Evolutionary conservation across 306 rosid species (phyloP).

Genomic region (Echinosophora koreensis): DNA sequence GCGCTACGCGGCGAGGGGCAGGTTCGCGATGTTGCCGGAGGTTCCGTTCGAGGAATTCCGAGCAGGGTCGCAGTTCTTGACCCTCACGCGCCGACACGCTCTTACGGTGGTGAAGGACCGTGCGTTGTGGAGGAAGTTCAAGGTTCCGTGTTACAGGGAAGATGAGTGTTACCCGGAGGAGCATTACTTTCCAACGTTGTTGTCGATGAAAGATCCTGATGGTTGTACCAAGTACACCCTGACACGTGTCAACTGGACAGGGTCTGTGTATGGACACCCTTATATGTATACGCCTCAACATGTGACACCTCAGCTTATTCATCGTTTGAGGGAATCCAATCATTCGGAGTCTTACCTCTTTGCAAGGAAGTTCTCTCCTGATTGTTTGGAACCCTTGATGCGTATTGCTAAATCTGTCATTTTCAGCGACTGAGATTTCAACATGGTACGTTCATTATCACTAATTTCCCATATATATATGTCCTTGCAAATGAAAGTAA

Average conservation of each 20-base stretch:
- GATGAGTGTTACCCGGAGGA: constrained; percentile 78
- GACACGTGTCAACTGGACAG: constrained; percentile 78
- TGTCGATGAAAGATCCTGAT: constrained; percentile 69
- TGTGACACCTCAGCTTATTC: constrained; percentile 59
- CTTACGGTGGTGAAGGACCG: constrained; percentile 63
- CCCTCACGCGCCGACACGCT: constrained; percentile 67
- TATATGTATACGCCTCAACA: constrained; percentile 61
- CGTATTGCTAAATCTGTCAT: constrained; percentile 60
- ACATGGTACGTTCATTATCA: constrained; percentile 48
- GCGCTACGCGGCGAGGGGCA: constrained; percentile 68
- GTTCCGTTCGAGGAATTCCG: constrained; percentile 64
- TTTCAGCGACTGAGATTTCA: constrained; percentile 61
- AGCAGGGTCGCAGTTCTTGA: constrained; percentile 76
- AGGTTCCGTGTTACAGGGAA: constrained; percentile 61
- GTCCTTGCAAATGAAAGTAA: too few species aligned
- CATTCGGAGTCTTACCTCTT: constrained; percentile 71
- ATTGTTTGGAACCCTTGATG: constrained; percentile 68
- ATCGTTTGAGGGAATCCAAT: constrained; percentile 60
- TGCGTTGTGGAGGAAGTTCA: constrained; percentile 71
- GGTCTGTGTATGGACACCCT: constrained; percentile 71
- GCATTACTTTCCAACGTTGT: constrained; percentile 77
- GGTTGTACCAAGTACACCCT: constrained; percentile 75
- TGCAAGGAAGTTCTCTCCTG: constrained; percentile 77
- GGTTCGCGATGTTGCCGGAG: constrained; percentile 73
- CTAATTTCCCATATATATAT: too few species aligned